These are phyloP conservation scores for Creolimax fragrantissima DNA, from an alignment of 78 protist species.

Conservation along the genomic window DNA sequence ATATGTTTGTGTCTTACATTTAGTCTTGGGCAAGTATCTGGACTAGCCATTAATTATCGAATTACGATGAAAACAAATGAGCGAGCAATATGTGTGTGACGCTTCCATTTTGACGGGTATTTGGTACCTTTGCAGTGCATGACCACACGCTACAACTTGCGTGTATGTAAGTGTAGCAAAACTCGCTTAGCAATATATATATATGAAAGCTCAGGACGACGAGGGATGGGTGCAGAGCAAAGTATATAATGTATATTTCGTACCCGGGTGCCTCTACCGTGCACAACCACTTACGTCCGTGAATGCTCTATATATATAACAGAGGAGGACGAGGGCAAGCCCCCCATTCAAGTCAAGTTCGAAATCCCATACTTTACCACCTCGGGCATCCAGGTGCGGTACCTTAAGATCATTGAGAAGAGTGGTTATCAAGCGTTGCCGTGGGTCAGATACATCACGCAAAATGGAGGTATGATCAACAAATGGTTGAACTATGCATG, in stretches of 20 bases:
- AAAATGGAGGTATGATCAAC: conserved; percentile 44
- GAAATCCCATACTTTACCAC: conserved; percentile 98
- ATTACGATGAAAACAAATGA: too few relatives aligned
- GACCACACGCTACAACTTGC: too few relatives aligned
- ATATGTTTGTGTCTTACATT: not conserved
- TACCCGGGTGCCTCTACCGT: too few relatives aligned
- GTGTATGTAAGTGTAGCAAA: not conserved
- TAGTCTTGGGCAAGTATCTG: too few relatives aligned
- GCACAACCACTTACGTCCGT: too few relatives aligned
- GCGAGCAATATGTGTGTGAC: too few relatives aligned
- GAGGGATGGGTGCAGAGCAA: too few relatives aligned
- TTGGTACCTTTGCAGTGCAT: too few relatives aligned
- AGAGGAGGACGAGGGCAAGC: conserved; percentile 57
- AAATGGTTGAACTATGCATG: not conserved
- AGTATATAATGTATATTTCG: too few relatives aligned
- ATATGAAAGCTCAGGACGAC: too few relatives aligned
- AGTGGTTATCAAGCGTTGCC: conserved; percentile 92
- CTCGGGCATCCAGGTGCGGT: conserved; percentile 92
- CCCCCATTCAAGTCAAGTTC: conserved; percentile 88
- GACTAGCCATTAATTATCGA: too few relatives aligned
- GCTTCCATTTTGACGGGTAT: too few relatives aligned
- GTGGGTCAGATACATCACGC: conserved; percentile 95
- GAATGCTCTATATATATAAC: not conserved
- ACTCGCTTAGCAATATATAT: not conserved
- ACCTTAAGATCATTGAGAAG: conserved; percentile 93